phyloP scores from a whole-genome alignment of 495 filamentous ascomycete genomes.

The Penicillium cataractarum region DNA sequence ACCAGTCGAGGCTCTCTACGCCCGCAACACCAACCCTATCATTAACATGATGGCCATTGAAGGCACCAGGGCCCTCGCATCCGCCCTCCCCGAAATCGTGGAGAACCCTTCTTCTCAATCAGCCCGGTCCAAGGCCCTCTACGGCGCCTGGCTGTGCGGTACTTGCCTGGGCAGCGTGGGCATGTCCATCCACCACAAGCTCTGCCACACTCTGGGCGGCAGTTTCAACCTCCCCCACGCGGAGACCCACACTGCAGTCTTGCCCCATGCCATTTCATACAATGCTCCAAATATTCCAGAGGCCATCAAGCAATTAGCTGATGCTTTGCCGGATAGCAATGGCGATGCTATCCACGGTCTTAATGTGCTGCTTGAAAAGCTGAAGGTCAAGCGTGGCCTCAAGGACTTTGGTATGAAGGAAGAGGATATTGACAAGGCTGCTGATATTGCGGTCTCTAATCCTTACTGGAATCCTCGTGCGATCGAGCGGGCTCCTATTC shows the following conservation, averaged over 20 bases:
- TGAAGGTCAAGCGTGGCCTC: slow-evolving; percentile 61
- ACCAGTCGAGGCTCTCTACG: slow-evolving; percentile 67
- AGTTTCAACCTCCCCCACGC: slow-evolving; percentile 72
- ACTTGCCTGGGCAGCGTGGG: slow-evolving; percentile 66
- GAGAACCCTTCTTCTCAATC: slow-evolving; percentile 49
- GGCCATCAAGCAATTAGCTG: slow-evolving; percentile 60
- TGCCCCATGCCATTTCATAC: slow-evolving; percentile 70
- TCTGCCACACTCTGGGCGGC: slow-evolving; percentile 70
- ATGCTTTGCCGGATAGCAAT: slow-evolving; percentile 60
- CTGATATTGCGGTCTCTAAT: slow-evolving; percentile 65
- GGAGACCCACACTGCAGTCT: slow-evolving; percentile 69
- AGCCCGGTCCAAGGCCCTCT: slow-evolving; percentile 61
- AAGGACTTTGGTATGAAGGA: slow-evolving; percentile 67
- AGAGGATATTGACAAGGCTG: slow-evolving; percentile 66
- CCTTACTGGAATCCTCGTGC: slow-evolving; percentile 67
- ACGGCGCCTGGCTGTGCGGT: slow-evolving; percentile 70
- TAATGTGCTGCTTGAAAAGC: slow-evolving; percentile 59
- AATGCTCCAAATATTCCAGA: slow-evolving; percentile 66
- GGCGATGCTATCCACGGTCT: slow-evolving; percentile 63
- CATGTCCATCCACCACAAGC: slow-evolving; percentile 73
- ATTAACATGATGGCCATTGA: slow-evolving; percentile 62
- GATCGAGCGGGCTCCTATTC: slow-evolving; percentile 58
- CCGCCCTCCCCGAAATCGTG: slow-evolving; percentile 59
- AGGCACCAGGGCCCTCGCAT: slow-evolving; percentile 56
- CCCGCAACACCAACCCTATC: slow-evolving; percentile 63